phyloP scores from a whole-genome alignment of 2,329 filamentous ascomycete species.

The Botrytis byssoidea region DNA sequence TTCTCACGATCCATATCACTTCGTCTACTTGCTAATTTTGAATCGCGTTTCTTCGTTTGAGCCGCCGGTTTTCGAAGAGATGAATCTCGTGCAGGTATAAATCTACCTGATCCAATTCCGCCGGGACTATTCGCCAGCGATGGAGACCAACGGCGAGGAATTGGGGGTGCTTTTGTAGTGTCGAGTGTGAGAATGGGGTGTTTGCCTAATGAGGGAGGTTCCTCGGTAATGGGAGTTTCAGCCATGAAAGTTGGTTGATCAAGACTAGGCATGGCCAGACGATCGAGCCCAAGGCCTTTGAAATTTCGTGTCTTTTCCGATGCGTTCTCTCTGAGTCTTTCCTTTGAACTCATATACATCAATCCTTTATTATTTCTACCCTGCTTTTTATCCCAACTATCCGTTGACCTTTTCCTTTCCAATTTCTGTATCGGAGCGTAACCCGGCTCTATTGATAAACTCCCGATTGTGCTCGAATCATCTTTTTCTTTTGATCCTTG shows the following conservation, averaged over 20 bases:
- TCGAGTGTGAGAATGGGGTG: slow-evolving; percentile 9
- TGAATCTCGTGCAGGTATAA: slow-evolving; percentile 67
- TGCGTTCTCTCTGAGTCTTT: slow-evolving; percentile 62
- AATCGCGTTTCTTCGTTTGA: slow-evolving; percentile 51
- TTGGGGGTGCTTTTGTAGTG: background rate
- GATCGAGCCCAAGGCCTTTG: slow-evolving; percentile 41
- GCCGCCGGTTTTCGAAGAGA: slow-evolving; percentile 60
- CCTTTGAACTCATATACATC: slow-evolving; percentile 73
- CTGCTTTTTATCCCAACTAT: slow-evolving; percentile 62
- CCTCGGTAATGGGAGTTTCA: slow-evolving; percentile 48
- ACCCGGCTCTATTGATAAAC: slow-evolving; percentile 60
- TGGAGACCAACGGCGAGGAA: slow-evolving; percentile 11
- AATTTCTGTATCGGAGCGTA: slow-evolving; percentile 49
- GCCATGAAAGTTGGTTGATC: slow-evolving; percentile 39
- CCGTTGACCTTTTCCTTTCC: slow-evolving; percentile 53
- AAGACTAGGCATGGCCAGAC: slow-evolving; percentile 31
- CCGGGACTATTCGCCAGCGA: slow-evolving; percentile 28
- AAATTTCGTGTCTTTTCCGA: slow-evolving; percentile 55
- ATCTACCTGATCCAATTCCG: slow-evolving; percentile 41
- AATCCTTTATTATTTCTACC: slow-evolving; percentile 55
- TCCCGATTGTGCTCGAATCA: slow-evolving; percentile 62
- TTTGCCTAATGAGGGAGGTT: slow-evolving; percentile 36
- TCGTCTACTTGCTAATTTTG: slow-evolving; percentile 49
- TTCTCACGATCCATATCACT: slow-evolving; percentile 44
- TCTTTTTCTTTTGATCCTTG: slow-evolving; percentile 52